These are phyloP conservation scores for Penicillium janthinellum DNA, from an alignment of 2,329 filamentous ascomycete species.

Conservation along the genomic window DNA sequence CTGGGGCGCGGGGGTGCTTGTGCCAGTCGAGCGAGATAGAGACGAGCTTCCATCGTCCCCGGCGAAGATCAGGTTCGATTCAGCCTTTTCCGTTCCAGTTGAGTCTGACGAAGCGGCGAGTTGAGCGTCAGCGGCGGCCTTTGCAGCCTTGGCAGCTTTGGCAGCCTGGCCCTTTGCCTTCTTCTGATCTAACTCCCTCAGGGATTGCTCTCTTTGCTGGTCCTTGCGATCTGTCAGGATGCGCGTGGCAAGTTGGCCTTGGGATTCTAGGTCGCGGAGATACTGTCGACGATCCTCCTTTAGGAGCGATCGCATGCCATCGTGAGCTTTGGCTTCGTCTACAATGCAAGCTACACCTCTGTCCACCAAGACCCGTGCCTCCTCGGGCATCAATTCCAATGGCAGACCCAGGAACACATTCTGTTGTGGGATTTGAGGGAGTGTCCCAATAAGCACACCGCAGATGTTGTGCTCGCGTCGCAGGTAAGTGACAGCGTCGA, in stretches of 20 bases:
- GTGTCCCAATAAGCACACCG: slow-evolving; percentile 80
- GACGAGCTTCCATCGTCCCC: slow-evolving; percentile 7
- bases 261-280: slow-evolving; percentile 56
- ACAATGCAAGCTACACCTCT: slow-evolving; percentile 75
- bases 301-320: slow-evolving; percentile 62
- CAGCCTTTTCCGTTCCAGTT: slow-evolving; percentile 7
- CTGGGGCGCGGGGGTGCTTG: slow-evolving; percentile 17
- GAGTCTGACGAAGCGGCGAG: not conserved
- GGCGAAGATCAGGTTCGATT: slow-evolving; percentile 26
- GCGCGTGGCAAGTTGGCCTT: slow-evolving; percentile 55
- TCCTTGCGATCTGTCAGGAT: slow-evolving; percentile 52
- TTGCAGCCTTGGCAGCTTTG: slow-evolving; percentile 27
- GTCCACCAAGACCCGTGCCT: slow-evolving; percentile 78
- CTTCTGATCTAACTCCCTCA: slow-evolving; percentile 53
- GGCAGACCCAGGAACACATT: slow-evolving; percentile 91
- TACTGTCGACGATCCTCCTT: slow-evolving; percentile 64
- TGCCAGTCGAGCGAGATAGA: slow-evolving; percentile 19
- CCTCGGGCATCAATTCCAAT: slow-evolving; percentile 86
- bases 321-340: slow-evolving; percentile 74
- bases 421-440: slow-evolving; percentile 91
- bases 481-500: slow-evolving; percentile 74
- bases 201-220: slow-evolving; percentile 51
- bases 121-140: slow-evolving; percentile 13
- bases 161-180: slow-evolving; percentile 26
- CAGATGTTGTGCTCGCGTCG: slow-evolving; percentile 81